These are phyloP conservation scores for Leishmania mexicana DNA, from an alignment of 208 protist species.

Conservation along the genomic window DNA sequence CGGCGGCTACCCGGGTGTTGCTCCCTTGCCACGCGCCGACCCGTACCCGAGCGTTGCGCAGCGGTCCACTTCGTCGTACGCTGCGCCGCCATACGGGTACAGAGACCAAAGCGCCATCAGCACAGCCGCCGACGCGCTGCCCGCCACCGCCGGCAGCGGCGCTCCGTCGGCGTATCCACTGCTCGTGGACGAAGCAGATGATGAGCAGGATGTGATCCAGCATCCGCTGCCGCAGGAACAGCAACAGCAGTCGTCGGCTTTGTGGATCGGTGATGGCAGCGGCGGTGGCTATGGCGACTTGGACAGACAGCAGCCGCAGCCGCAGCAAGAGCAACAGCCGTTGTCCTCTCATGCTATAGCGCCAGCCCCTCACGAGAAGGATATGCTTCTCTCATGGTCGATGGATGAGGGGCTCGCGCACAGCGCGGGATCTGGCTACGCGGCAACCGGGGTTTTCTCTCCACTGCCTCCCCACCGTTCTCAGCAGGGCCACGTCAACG, in stretches of 20 bases:
- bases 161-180: slow-evolving; percentile 14
- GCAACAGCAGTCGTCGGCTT: not conserved
- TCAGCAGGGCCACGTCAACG: not conserved
- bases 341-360: not conserved
- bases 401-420: slow-evolving; percentile 21
- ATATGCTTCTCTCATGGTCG: slow-evolving; percentile 25
- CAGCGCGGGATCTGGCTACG: not conserved
- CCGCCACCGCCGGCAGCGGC: not conserved
- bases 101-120: not conserved
- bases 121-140: not conserved
- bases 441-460: not conserved
- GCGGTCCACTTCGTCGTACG: not conserved
- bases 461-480: not conserved
- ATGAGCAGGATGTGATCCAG: slow-evolving; percentile 6
- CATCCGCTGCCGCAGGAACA: not conserved
- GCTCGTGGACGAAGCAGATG: slow-evolving; percentile 24
- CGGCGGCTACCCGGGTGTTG: not conserved
- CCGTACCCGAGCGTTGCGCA: slow-evolving; percentile 1
- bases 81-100: not conserved
- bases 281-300: not conserved
- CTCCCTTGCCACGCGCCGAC: not conserved
- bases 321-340: slow-evolving; percentile 9
- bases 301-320: slow-evolving; percentile 1
- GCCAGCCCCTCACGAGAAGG: slow-evolving; percentile 6
- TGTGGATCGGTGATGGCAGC: not conserved